Evolutionary conservation across 2,329 filamentous ascomycete species (phyloP).

Genomic region (Pseudocercospora pini-densiflorae): DNA sequence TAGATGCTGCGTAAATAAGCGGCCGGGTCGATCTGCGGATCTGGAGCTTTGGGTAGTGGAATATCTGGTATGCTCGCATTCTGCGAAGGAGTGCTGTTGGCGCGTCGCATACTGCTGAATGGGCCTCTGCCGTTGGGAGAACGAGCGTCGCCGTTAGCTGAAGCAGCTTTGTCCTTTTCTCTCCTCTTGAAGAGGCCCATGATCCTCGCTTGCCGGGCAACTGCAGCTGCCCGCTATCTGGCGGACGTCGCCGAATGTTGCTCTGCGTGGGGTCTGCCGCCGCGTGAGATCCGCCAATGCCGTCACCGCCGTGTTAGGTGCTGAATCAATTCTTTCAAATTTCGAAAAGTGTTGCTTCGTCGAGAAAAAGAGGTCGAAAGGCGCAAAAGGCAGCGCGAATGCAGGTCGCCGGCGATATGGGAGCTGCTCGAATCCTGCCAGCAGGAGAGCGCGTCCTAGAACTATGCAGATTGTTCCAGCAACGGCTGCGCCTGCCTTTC

Average conservation of each 20-base stretch:
- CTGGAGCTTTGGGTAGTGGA: constrained; percentile 80
- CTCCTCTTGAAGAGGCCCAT: constrained; percentile 62
- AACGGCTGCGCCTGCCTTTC: background rate
- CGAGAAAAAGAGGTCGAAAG: background rate
- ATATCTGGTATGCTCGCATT: constrained; percentile 62
- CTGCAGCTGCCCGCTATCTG: constrained; percentile 16
- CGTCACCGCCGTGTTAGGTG: background rate
- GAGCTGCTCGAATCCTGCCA: constrained; percentile 1
- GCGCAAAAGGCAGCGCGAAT: background rate
- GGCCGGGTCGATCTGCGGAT: constrained; percentile 84
- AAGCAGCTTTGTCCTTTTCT: constrained; percentile 40
- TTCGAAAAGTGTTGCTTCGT: background rate
- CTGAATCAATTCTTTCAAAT: background rate
- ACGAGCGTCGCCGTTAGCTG: constrained; percentile 26
- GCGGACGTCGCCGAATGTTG: constrained; percentile 6
- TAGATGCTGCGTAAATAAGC: constrained; percentile 90
- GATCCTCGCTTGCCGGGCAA: constrained; percentile 10
- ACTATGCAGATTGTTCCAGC: background rate
- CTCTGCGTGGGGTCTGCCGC: background rate
- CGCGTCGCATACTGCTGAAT: constrained; percentile 36
- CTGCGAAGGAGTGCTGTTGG: constrained; percentile 47
- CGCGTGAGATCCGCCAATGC: background rate
- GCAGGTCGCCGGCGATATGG: constrained; percentile 1
- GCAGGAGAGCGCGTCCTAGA: background rate
- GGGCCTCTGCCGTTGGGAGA: constrained; percentile 25